Base-by-base conservation (phyloP, 2,329 filamentous ascomycete species). In the Sporothrix globosa region DNA sequence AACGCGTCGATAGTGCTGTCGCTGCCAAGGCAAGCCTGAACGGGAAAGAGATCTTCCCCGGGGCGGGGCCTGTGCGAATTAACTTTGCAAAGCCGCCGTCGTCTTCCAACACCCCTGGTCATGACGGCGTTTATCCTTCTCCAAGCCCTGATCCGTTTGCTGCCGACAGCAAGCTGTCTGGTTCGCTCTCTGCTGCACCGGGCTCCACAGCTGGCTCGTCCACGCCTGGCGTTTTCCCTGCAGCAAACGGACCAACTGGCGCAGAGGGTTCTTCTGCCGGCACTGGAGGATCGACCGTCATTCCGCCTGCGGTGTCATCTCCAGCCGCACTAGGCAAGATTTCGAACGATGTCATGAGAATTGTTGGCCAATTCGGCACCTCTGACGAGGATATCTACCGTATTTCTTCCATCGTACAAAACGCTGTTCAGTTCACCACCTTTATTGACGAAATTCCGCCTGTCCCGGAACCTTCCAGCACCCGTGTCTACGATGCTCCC, bases 81-180 rank as follows among this genome's bases (percentile, higher is more conserved):
- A 97, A 97, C 76, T 99, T 97, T 80, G 96, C 96, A 48, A 99
- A 99, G 82, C 95, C 96, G 34, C 93, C 93, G 24, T 97, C 93
- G 66, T 90, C 92, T 60, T 93, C 93, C 72, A 91, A 92, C 74
- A 97, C 96, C 0, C 95, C 96, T 68, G 93, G 93, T 21, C 90
- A 92, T 69, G 94, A 95, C 76, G 93, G 93, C 44, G 86, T 89
- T n/a, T 94, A 93, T 79, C 92, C 92, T 14, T 97, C 93, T 1
- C 93, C 94, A 34, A 97, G 94, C 76, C 95, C 95, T 3, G 94
- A 97, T 78, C 92, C 92, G 1, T 92, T 92, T 76, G 83, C 87
- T 70, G 86, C 86, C 30, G 79, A 79, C 17, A 72, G 76, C 27
- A 80, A 81, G 34, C 2, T 48, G 11, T 17, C 67, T 2, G 30